Evolutionary conservation across 2,329 filamentous ascomycete genomes (phyloP).

Genomic region (Cladosporium sp.): DNA sequence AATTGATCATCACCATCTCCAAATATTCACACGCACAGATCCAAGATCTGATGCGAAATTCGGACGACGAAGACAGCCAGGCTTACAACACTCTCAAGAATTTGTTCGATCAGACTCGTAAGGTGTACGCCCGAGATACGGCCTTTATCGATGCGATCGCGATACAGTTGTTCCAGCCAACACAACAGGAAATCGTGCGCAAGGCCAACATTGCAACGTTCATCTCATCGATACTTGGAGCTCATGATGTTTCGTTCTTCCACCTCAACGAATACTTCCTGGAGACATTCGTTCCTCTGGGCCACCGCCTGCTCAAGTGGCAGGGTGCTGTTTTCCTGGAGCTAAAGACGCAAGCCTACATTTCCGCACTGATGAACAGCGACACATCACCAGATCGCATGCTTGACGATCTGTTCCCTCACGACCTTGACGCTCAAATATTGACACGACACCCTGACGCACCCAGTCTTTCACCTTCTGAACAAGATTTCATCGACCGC

Average conservation of each 20-base stretch:
- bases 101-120: constrained; percentile 65
- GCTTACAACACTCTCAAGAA: constrained; percentile 64
- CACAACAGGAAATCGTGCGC: constrained; percentile 61
- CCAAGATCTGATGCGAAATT: constrained; percentile 55
- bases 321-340: constrained; percentile 64
- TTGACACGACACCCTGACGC: constrained; percentile 57
- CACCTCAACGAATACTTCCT: constrained; percentile 66
- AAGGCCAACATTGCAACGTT: constrained; percentile 68
- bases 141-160: constrained; percentile 52
- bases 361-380: constrained; percentile 60
- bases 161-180: constrained; percentile 41
- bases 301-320: constrained; percentile 59
- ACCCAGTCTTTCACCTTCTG: constrained; percentile 56
- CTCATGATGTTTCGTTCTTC: constrained; percentile 63
- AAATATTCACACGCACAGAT: constrained; percentile 60
- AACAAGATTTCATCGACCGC: constrained; percentile 61
- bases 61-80: constrained; percentile 48
- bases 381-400: constrained; percentile 59
- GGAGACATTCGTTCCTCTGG: constrained; percentile 64
- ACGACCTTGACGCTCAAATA: constrained; percentile 57
- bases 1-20: constrained; percentile 60
- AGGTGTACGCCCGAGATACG: constrained; percentile 59
- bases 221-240: constrained; percentile 62
- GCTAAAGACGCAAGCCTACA: constrained; percentile 68
- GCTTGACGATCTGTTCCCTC: constrained; percentile 62